Percentiles rank a stretch among this genome's conserved stretches.
Conservation (phyloP, 345 rosid species). For the Brassica nigra region DNA sequence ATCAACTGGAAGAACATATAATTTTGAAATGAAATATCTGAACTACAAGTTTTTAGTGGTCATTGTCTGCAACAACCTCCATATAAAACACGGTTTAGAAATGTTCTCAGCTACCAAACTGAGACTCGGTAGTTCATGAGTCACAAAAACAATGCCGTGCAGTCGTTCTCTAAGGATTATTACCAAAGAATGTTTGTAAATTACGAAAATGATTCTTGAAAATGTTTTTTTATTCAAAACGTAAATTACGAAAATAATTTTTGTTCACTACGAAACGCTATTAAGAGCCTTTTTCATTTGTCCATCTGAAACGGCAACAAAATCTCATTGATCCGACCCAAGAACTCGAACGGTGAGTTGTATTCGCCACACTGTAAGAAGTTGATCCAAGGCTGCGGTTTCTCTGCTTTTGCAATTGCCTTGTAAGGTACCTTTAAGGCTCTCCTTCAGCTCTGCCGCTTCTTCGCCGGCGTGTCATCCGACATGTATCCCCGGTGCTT, state of each 20-base stretch:
- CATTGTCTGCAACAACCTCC: constrained; percentile 45
- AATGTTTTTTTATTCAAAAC: neutral
- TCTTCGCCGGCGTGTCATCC: neutral
- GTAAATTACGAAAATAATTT: neutral
- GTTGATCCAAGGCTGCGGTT: neutral
- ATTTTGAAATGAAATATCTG: neutral
- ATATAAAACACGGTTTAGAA: constrained; percentile 49
- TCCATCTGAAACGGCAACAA: constrained; percentile 6
- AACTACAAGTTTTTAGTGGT: too few relatives aligned
- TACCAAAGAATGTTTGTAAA: neutral
- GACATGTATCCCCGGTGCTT: constrained; percentile 4
- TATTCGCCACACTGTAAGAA: neutral
- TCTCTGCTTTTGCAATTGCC: constrained; percentile 2
- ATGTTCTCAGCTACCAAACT: constrained; percentile 51
- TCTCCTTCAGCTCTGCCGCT: neutral
- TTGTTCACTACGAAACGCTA: neutral
- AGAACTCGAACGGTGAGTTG: constrained; percentile 11
- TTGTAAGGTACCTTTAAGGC: neutral
- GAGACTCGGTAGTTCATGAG: too few relatives aligned
- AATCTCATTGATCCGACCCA: constrained; percentile 2
- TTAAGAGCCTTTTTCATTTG: neutral
- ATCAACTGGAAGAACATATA: neutral
- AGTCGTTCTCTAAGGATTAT: too few relatives aligned
- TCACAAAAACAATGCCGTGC: too few relatives aligned
- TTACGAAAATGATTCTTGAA: neutral